Base-by-base conservation (phyloP, 805 yeast genomes). In the Candida namnaoensis region DNA sequence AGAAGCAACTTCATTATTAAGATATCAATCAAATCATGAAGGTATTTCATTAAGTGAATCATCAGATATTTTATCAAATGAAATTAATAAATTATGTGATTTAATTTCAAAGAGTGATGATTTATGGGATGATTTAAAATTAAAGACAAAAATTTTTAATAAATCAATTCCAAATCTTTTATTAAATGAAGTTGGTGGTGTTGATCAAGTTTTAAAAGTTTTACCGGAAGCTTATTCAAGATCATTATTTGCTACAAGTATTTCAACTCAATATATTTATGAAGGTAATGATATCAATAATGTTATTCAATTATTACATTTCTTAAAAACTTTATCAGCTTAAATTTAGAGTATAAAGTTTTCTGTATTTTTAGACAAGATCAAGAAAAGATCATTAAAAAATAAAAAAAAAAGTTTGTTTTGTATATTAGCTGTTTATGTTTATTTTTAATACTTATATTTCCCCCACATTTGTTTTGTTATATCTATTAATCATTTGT, bases 1-100 rank as follows among this genome's bases (percentile, higher is more conserved):
- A 32, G 99, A 91, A 67, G 95, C 95, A 58, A 80, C 82, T 53
- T 83, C 87, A 47, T 71, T 91, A 56, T 88, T 97, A 96, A 66
- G 74, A 49, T 78, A 88, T 56, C 79, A 80, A 51, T 7, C 33
- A 11, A 79, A 88, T 5, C 82, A 82, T 25, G 72, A 71, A 51
- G 74, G 95, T 19, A 63, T 72, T 36, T 63, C 80, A 4, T 62
- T 75, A 57, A 70, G 80, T 32, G 80, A 72, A 45, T 71, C 88
- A 47, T 84, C 95, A n/a, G 95, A 90, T 61, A 78, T 79, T 51
- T 70, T 90, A 42, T 86, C 96, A 7, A 71, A 72, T 46, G 82
- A 95, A 30, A 90, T 90, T 60, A 90, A 88, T 63, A 79, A 82
- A 51, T 72, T 90, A 50, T 85, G 82, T 39, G 96, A 87, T 57